These are phyloP conservation scores for Zygotorulaspora chibaensis DNA, from an alignment of 805 yeast species.

Conservation along the genomic window DNA sequence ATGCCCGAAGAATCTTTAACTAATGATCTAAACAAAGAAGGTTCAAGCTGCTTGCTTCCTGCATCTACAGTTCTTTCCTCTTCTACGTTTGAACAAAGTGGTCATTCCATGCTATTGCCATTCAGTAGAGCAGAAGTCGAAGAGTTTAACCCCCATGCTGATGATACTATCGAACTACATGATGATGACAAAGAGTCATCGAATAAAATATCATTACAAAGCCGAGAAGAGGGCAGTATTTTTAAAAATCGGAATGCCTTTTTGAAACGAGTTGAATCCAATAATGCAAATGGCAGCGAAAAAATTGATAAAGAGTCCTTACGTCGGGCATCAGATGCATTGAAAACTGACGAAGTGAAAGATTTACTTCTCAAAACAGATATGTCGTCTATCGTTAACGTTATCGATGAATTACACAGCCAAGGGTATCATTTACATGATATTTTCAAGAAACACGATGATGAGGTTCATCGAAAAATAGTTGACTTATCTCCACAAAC, in stretches of 20 bases:
- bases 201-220: slow-evolving; percentile 11
- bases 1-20: slow-evolving; percentile 1
- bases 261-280: slow-evolving; percentile 11
- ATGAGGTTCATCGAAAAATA: slow-evolving; percentile 7
- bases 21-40: slow-evolving; percentile 1
- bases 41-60: slow-evolving; percentile 3
- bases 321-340: slow-evolving; percentile 28
- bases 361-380: slow-evolving; percentile 38
- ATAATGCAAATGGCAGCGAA: slow-evolving; percentile 9
- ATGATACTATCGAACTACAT: slow-evolving; percentile 32
- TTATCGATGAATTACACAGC: slow-evolving; percentile 38
- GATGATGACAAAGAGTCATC: slow-evolving; percentile 20
- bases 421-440: slow-evolving; percentile 41
- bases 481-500: slow-evolving; percentile 8
- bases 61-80: slow-evolving; percentile 21
- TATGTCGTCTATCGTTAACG: slow-evolving; percentile 37
- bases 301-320: slow-evolving; percentile 24
- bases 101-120: slow-evolving; percentile 37
- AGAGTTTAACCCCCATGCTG: slow-evolving; percentile 26
- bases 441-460: slow-evolving; percentile 30
- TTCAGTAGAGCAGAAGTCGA: slow-evolving; percentile 34
- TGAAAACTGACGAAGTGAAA: slow-evolving; percentile 38
- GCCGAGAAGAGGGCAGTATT: slow-evolving; percentile 27
- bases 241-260: slow-evolving; percentile 21
- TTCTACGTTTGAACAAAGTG: slow-evolving; percentile 27